Evolutionary conservation across 140 eudicot genomes (phyloP), one percentile per base, ranked within the genome.

Genomic region (Senecio squalidus): DNA sequence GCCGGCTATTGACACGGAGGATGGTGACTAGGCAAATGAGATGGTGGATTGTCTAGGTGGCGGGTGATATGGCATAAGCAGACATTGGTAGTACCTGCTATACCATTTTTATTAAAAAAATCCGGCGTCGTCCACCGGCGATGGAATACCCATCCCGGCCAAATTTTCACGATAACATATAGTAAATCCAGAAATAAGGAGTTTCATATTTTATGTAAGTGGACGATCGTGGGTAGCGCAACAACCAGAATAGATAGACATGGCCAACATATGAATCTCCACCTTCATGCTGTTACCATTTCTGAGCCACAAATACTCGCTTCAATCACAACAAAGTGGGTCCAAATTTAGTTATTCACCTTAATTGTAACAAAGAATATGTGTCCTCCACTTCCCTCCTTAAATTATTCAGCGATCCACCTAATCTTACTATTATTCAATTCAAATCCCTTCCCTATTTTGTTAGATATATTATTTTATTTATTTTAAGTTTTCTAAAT

Each of bases 121-220:
- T n/a, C n/a, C n/a, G n/a, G n/a, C n/a, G n/a, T n/a, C 38, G 9
- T 31, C 5, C 1, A 3, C 5, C 1, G 5, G 38, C 8, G 3
- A 6, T 31, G 3, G 9, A 2, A 31, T 31, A 4, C 9, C 5
- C 5, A 31, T 4, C 9, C 8, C 8, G 9, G 9, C 9, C 9
- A 31, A 6, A 31, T 4, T 0, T 3, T 10, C 5, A 31, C 38
- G 2, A 31, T 4, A 31, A 1, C 9, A 31, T n/a, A 41, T 3
- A 4, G 15, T 14, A 4, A 3, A 15, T 2, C 14, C 3, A n/a
- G 13, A 14, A 41, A n/a, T 20, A 20, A 53, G 18, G 23, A 38
- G 51, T 58, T 39, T 38, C 23, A 40, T 40, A 59, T 24, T 24
- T 59, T 25, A n/a, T 24, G 48, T 36, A 39, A 59, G 65, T 59